phyloP scores from a whole-genome alignment of 805 yeast species.

The Candida ficus region DNA sequence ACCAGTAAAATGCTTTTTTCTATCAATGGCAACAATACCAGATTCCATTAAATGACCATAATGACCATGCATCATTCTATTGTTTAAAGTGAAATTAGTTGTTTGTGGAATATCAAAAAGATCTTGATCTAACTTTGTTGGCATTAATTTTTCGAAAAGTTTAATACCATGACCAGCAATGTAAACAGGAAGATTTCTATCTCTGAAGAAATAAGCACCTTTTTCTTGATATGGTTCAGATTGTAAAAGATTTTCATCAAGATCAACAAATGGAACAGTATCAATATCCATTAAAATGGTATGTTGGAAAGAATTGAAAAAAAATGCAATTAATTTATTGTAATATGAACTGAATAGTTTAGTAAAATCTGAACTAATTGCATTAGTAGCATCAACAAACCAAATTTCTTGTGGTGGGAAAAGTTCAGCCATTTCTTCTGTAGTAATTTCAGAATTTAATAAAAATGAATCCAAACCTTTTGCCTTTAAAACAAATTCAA shows the following conservation, averaged over 20 bases:
- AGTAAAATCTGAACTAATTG: too few relatives aligned
- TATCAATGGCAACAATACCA: constrained; percentile 42
- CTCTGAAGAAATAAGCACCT: constrained; percentile 41
- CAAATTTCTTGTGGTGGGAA: constrained; percentile 33
- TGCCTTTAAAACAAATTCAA: constrained; percentile 6
- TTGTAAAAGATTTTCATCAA: constrained; percentile 30
- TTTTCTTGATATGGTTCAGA: constrained; percentile 27
- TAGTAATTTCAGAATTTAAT: too few relatives aligned
- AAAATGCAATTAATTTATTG: constrained; percentile 41
- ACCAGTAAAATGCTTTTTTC: constrained; percentile 43
- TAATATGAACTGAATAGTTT: constrained; percentile 39
- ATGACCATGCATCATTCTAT: constrained; percentile 34
- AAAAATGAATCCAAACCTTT: constrained; percentile 2
- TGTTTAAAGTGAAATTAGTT: constrained; percentile 31
- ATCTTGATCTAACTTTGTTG: constrained; percentile 33
- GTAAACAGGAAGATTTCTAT: constrained; percentile 36
- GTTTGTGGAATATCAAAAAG: constrained; percentile 32
- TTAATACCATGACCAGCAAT: constrained; percentile 22
- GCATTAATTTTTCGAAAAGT: constrained; percentile 41
- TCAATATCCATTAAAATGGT: constrained; percentile 49
- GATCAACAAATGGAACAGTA: constrained; percentile 38
- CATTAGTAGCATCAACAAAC: constrained; percentile 31
- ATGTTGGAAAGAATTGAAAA: constrained; percentile 45
- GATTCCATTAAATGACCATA: constrained; percentile 40
- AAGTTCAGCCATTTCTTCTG: too few relatives aligned